Conservation (phyloP, 495 filamentous ascomycete genomes). For the Trichoderma reesei region DNA sequence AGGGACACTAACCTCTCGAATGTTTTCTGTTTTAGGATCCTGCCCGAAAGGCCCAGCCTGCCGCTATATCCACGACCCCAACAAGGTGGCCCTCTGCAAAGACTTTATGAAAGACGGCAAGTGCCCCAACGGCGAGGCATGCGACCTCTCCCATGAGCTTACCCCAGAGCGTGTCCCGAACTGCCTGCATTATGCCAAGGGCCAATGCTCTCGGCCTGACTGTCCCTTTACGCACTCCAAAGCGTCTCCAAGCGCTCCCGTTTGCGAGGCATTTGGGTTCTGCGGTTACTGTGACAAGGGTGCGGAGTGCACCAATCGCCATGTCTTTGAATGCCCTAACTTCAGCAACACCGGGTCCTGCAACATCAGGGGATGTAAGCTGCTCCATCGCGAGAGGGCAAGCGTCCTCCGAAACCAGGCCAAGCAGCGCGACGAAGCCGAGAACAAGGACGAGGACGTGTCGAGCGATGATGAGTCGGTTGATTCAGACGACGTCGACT, state of each 20-base stretch:
- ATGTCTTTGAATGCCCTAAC: slow-evolving; percentile 85
- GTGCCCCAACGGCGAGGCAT: slow-evolving; percentile 70
- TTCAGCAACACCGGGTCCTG: slow-evolving; percentile 86
- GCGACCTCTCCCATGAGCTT: slow-evolving; percentile 88
- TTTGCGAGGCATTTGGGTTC: slow-evolving; percentile 76
- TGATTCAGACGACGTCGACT: slow-evolving; percentile 76
- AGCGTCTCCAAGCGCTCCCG: slow-evolving; percentile 68
- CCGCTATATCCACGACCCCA: slow-evolving; percentile 73
- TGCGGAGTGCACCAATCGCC: slow-evolving; percentile 64
- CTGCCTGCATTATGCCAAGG: slow-evolving; percentile 84
- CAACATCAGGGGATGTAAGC: slow-evolving; percentile 69
- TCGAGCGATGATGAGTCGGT: slow-evolving; percentile 78
- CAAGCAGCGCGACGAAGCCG: slow-evolving; percentile 39
- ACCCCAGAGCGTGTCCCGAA: slow-evolving; percentile 76
- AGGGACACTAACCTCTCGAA: slow-evolving; percentile 1
- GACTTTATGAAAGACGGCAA: slow-evolving; percentile 70
- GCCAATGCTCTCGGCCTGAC: slow-evolving; percentile 77
- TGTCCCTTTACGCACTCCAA: slow-evolving; percentile 87
- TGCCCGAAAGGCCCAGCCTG: slow-evolving; percentile 74
- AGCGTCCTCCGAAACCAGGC: slow-evolving; percentile 41
- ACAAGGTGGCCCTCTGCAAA: slow-evolving; percentile 87
- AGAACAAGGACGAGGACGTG: slow-evolving; percentile 64
- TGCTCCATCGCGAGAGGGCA: slow-evolving; percentile 84
- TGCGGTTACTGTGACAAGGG: slow-evolving; percentile 90
- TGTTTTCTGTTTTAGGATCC: slow-evolving; percentile 48